These are phyloP conservation scores for Talaromyces proteolyticus DNA, from an alignment of 495 filamentous ascomycete species.

Conservation along the genomic window DNA sequence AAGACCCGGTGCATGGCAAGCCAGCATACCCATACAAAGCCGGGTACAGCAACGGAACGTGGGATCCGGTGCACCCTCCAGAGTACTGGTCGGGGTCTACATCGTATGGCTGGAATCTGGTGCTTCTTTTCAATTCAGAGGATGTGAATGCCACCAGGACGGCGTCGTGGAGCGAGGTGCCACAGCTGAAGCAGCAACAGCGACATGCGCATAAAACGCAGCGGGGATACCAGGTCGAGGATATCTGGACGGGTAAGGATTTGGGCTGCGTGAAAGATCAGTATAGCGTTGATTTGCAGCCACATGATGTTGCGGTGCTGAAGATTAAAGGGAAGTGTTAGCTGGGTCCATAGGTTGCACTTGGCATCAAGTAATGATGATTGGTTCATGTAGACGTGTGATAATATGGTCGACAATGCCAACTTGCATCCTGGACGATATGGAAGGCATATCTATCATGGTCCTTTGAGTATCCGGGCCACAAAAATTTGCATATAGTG, in stretches of 20 bases:
- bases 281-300: constrained; percentile 27
- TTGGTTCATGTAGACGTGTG: too few relatives aligned
- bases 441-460: too few relatives aligned
- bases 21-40: constrained; percentile 60
- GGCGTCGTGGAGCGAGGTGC: constrained; percentile 47
- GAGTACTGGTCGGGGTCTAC: constrained; percentile 56
- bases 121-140: constrained; percentile 49
- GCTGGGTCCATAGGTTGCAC: too few relatives aligned
- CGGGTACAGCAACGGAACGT: constrained; percentile 61
- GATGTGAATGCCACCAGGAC: constrained; percentile 27
- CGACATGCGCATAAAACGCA: too few relatives aligned
- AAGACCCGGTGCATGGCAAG: constrained; percentile 47
- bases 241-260: constrained; percentile 48
- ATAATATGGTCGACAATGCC: too few relatives aligned
- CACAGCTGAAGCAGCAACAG: constrained; percentile 35
- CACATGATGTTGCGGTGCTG: constrained; percentile 46
- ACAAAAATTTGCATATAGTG: too few relatives aligned
- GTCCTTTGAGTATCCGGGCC: too few relatives aligned
- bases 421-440: too few relatives aligned
- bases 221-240: constrained; percentile 43
- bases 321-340: constrained; percentile 30
- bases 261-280: constrained; percentile 38
- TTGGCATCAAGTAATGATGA: too few relatives aligned
- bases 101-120: constrained; percentile 39
- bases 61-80: constrained; percentile 49